Evolutionary conservation across 192 early-diverging fungal genomes (phyloP), one percentile per base, ranked within the genome.

Genomic region (Neocallimastix lanati): DNA sequence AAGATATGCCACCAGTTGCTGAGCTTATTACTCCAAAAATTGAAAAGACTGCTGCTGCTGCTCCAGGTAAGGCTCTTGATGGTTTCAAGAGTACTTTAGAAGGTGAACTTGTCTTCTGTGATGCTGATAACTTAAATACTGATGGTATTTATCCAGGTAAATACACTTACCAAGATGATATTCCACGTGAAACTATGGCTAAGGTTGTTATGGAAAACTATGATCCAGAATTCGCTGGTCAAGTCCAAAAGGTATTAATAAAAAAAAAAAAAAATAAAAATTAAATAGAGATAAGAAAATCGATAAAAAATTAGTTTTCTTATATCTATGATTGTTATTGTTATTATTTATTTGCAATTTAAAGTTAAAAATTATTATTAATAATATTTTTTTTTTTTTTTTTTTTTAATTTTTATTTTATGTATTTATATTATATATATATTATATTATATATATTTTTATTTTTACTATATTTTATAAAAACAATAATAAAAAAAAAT

Each of bases 181-280:
- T 99, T 83, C 89, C 91, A 13, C 88, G 91, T 12, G 94, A 94
- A 77, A 88, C 91, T 30, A 99, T 99, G 97, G 91, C 90, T 76
- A 86, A 92, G 83, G 95, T 99, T 1, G 97, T 94, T 76, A 99
- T 99, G 97, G 95, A 97, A 84, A 99, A 99, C 84, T 99, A 99
- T 84, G 97, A 99, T 84, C 91, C 93, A 29, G 84, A 88, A 16
- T 99, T 99, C 83, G 88, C 91, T 28, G 84, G 85, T 33, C 80
- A 90, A 76, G 89, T 94, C 29, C 81, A 88, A 77, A 77, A 87
- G 79, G 89, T 92, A 80, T 76, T 50, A 80, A 27, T 15, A 14
- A 38, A 38, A 14, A 50, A 21, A 21, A 50, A 50, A 14, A 50
- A 50, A 21, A 50, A 4, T 50, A 21, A 21, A 21, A 50, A 50